phyloP scores from a whole-genome alignment of 306 rosid species.

The Inga oerstediana region DNA sequence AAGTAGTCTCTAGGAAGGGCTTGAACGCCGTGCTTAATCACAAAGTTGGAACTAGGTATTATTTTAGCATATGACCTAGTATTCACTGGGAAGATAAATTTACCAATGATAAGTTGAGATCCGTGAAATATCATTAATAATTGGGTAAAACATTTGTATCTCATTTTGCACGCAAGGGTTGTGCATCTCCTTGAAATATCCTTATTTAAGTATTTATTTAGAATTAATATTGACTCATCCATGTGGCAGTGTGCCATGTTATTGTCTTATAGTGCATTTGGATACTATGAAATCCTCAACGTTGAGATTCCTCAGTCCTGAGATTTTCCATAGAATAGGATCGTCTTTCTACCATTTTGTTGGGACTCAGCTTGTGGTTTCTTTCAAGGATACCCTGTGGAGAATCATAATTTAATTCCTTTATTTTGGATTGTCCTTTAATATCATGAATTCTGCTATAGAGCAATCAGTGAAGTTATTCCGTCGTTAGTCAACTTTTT shows the following conservation, averaged over 20 bases:
- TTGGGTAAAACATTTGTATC: background rate
- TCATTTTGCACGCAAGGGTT: background rate
- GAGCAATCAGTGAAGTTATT: background rate
- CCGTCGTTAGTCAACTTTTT: background rate
- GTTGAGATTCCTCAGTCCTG: background rate
- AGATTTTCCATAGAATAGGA: background rate
- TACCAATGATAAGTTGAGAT: background rate
- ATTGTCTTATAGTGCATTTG: background rate
- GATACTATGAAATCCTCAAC: background rate
- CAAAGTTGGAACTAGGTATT: background rate
- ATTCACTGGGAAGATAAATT: background rate
- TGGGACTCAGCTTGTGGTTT: background rate
- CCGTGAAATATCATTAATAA: background rate
- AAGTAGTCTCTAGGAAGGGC: slow-evolving; percentile 4
- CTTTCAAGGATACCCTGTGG: background rate
- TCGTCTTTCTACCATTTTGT: background rate
- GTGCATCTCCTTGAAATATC: background rate
- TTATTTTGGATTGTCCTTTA: background rate
- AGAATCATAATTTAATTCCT: background rate
- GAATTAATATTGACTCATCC: background rate
- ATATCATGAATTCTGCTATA: background rate
- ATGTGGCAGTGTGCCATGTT: background rate
- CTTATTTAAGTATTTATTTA: background rate
- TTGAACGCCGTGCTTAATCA: background rate
- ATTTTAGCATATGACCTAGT: background rate